Base-by-base conservation (phyloP, 225 moss, liverwort and hornwort genomes). In the Ulota crispa region DNA sequence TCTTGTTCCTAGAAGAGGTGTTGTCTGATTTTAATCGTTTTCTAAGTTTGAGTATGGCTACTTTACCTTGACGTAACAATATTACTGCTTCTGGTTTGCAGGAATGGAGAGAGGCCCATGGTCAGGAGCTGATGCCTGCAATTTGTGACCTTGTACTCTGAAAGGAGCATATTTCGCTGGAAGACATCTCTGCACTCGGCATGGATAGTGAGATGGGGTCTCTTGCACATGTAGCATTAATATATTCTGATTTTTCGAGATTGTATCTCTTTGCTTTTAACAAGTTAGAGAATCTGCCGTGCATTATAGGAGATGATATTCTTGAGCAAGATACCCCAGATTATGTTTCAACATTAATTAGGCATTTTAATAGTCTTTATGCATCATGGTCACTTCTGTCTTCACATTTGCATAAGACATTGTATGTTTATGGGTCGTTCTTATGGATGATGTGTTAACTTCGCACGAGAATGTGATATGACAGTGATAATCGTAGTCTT, bases 181-280 rank as follows among this genome's bases (percentile, higher is more conserved):
- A 86, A 88, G 78, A 85, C 87, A 89, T 89, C 85, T 90, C 88
- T 88, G 84, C 84, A 90, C 85, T 83, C 66, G 87, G 90, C 90
- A 90, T 86, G 86, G 84, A 86, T 88, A 90, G 88, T 88, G 90
- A 84, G 83, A 90, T 90, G 90, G 90, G 88, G 90, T 88, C 82
- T 88, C 88, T 88, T 88, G 90, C 88, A 88, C 83, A 82, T 90
- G 90, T 90, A 88, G 90, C 88, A 90, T 85, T 90, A 90, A 85
- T 85, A 85, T 89, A 89, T 89, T 83, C 83, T 83, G 87, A 86
- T 84, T 88, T 90, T 86, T 84, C 82, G 82, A 86, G 88, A 90
- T 87, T 86, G 70, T 82, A 84, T 89, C 86, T 78, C 86, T 84
- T 79, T 85, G 86, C 86, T 88, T 80, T 82, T 82, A 86, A 78